Evolutionary conservation across 2,329 filamentous ascomycete species (phyloP), one percentile per base, ranked within the genome.

Genomic region (Microdochium bolleyi): DNA sequence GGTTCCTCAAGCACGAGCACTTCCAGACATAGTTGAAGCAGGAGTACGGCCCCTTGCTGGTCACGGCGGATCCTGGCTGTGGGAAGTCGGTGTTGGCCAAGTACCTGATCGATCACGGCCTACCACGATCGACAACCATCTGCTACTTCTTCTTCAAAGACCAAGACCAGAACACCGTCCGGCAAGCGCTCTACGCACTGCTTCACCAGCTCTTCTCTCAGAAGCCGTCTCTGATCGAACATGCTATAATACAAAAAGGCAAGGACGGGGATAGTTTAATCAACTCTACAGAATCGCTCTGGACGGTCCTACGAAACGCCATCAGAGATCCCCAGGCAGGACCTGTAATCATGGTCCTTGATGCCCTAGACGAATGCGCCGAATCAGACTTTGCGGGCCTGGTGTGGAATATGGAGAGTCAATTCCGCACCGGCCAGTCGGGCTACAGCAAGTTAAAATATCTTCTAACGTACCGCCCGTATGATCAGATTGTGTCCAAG

Each of bases 111-210:
- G 62, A 70, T 44, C 30, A 61, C 5, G 51, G 41, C 7, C 54
- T 71, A 1, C 37, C 37, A 41, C 16, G 19, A 4, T 48, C 53
- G 2, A 48, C 56, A 52, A 63, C 61, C 1, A 60, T 70, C 2
- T 72, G 69, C 56, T 74, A 74, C 59, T 74, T 72, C 53, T 75
- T 74, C 53, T 74, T 74, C 58, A 72, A 72, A 53, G 67, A 70
- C 32, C 55, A 66, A 52, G 61, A 66, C 38, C 70, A 73, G 48
- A 64, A 70, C 32, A 70, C 57, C 1, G 52, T 63, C 24, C 37
- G 54, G 0, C 64, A 68, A 55, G 69, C 68, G 0, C 60, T 73
- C n/a, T 73, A 69, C 49, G 69, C 70, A 1, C 4, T 74, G 9
- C 59, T 75, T 3, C 70, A 73, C 49, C 69, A 74, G 50, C 58